These are phyloP conservation scores for Apiotrichum brassicae DNA, from an alignment of 1,284 basidiomycete species.

Conservation along the genomic window DNA sequence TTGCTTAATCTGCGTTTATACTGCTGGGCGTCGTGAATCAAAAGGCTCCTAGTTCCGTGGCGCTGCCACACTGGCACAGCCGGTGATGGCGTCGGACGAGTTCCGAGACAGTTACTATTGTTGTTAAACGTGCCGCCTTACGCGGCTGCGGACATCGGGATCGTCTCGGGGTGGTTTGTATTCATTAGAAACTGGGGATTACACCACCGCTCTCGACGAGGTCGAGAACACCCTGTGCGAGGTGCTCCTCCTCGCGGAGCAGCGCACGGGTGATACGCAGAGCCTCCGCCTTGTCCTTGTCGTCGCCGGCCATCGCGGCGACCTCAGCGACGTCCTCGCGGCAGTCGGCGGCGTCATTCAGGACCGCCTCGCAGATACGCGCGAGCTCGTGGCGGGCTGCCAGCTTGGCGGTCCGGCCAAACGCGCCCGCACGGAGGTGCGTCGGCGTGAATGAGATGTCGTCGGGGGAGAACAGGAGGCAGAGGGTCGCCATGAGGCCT, in stretches of 20 bases:
- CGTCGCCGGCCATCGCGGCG: neutral
- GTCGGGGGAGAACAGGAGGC: conserved; percentile 6
- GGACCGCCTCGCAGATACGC: conserved; percentile 11
- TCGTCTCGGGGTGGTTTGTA: too few relatives aligned
- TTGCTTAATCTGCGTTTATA: too few relatives aligned
- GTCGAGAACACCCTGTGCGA: conserved; percentile 9
- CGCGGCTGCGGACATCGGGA: too few relatives aligned
- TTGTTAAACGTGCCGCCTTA: too few relatives aligned
- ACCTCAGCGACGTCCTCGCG: conserved; percentile 6
- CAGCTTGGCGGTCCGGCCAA: conserved; percentile 9
- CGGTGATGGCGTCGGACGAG: too few relatives aligned
- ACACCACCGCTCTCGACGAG: conserved; percentile 6
- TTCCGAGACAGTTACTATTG: too few relatives aligned
- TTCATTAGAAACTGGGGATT: conserved; percentile 15
- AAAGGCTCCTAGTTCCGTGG: too few relatives aligned
- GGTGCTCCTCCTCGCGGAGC: conserved; percentile 13
- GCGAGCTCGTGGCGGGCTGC: conserved; percentile 8
- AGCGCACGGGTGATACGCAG: conserved; percentile 9
- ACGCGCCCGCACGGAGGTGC: conserved; percentile 6
- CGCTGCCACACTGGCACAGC: too few relatives aligned
- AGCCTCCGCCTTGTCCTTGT: conserved; percentile 4
- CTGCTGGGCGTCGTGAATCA: too few relatives aligned
- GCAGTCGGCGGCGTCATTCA: conserved; percentile 9
- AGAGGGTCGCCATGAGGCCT: conserved; percentile 16
- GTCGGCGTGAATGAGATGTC: conserved; percentile 5